Evolutionary conservation across 768 basidiomycete genomes (phyloP), one percentile per base, ranked within the genome.

Genomic region (Lyophyllum shimeji): DNA sequence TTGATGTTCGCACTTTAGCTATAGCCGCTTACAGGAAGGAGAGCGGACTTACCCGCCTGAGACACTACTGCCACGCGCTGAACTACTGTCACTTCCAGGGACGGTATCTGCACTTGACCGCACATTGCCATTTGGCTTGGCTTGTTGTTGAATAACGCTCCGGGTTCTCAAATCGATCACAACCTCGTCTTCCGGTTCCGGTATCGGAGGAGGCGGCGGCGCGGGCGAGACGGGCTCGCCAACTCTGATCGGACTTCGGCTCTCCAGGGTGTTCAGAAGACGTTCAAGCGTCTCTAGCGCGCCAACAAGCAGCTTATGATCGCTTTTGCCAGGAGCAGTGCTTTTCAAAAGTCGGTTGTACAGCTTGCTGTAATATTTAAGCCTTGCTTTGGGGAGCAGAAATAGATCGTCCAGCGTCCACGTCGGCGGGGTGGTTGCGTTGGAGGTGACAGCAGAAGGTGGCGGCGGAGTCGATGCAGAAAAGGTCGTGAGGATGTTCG

Each of bases 321-420:
- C 96, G 60, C 87, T 92, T 64, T 87, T 79, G 17, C 95, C 94
- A 3, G 91, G 87, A 24, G 84, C 82, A 1, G 94, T 95, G 65
- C 89, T 91, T 71, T 90, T 93, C 46, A 98, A 74, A 44, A 98
- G 74, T 47, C 89, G 84, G 49, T 82, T 80, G 67, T 98, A 98
- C 0, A 98, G 78, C 68, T 90, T 95, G 66, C 85, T 86, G 76
- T 98, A 98, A 71, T 99, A 98, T 63, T 85, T 86, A 54, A 99
- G 74, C 42, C 97, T 84, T 13, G 77, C 76, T 65, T 86, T 89
- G 0, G 97, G 97, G 8, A 98, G 80, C 12, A 89, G 73, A 75
- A 99, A 99, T 20, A 98, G 77, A 7, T 83, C 74, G 66, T 98
- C 96, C 13, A 98, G 75, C 0, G 93, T 90, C 93, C 95, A 97